Conservation (phyloP, 495 filamentous ascomycete genomes). For the Penicillium macrosclerotiorum region DNA sequence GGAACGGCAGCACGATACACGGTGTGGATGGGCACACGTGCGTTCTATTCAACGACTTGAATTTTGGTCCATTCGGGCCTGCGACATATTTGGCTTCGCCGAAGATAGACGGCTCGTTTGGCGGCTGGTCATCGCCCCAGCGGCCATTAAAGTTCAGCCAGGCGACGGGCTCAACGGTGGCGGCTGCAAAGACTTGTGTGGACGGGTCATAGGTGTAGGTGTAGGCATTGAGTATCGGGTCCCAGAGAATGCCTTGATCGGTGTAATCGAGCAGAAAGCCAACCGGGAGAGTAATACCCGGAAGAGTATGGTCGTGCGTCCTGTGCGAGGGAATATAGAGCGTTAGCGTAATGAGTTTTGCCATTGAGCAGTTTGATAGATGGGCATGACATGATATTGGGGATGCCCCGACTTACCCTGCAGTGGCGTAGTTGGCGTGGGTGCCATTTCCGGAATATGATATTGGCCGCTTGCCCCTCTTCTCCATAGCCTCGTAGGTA, state of each 20-base stretch:
- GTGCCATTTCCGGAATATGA: conserved; percentile 56
- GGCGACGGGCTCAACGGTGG: conserved; percentile 37
- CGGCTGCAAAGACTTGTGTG: conserved; percentile 38
- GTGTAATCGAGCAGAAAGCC: conserved; percentile 61
- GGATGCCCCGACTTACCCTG: conserved; percentile 32
- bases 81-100: conserved; percentile 45
- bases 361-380: too few species aligned
- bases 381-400: too few species aligned
- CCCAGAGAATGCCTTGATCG: conserved; percentile 54
- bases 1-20: conserved; percentile 35
- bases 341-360: not conserved
- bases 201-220: conserved; percentile 46
- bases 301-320: conserved; percentile 58
- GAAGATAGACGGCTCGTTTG: conserved; percentile 49
- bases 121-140: conserved; percentile 60
- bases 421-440: conserved; percentile 58
- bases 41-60: conserved; percentile 48
- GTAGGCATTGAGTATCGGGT: conserved; percentile 50
- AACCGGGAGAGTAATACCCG: conserved; percentile 61
- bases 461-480: conserved; percentile 50
- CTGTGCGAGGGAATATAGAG: conserved; percentile 14
- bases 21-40: conserved; percentile 43
- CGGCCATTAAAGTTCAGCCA: conserved; percentile 54
- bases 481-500: conserved; percentile 53
- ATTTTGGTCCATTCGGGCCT: conserved; percentile 56